phyloP scores from a whole-genome alignment of 345 rosid genomes.

The Arabidopsis thaliana region TAIR10.1 NC_003075.7:14100501-14101000 shows the following conservation, averaged over 20 bases:
- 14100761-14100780: neutral
- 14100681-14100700: neutral
- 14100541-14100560: constrained; percentile 31
- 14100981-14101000: neutral
- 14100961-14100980: constrained; percentile 37
- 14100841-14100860: constrained; percentile 11
- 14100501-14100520: neutral
- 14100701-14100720: constrained; percentile 15
- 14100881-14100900: constrained; percentile 39
- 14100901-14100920: constrained; percentile 43
- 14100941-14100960: constrained; percentile 34
- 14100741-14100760: neutral
- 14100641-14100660: constrained; percentile 1
- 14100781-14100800: constrained; percentile 14
- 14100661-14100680: neutral
- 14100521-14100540: constrained; percentile 25
- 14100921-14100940: constrained; percentile 30
- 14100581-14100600: constrained; percentile 13
- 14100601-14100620: constrained; percentile 35
- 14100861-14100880: constrained; percentile 5
- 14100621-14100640: constrained; percentile 34
- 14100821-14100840: neutral
- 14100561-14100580: constrained; percentile 21
- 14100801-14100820: neutral
- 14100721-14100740: constrained; percentile 20